A percentile compares a stretch with the other conserved stretches of the same genome.
These are phyloP conservation scores for Backusella liffmaniae DNA, from an alignment of 192 early-diverging fungal species.

Conservation along the genomic window DNA sequence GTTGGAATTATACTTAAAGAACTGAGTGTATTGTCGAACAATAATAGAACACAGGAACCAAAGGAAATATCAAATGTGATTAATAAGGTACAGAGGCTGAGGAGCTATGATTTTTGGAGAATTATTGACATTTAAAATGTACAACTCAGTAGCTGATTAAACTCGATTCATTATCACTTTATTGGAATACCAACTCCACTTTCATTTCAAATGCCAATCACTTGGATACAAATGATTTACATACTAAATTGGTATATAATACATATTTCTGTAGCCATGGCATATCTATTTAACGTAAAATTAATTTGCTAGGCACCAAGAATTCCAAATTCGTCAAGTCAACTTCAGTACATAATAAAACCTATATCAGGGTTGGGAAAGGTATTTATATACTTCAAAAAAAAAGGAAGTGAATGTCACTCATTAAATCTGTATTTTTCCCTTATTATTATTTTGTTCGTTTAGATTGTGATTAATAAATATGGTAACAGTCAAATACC, in stretches of 20 bases:
- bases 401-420: background rate
- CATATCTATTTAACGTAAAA: background rate
- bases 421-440: constrained; percentile 37
- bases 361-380: constrained; percentile 76
- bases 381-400: constrained; percentile 32
- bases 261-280: background rate
- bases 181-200: constrained; percentile 70
- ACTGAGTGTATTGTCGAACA: constrained; percentile 77
- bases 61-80: constrained; percentile 60
- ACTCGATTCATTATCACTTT: constrained; percentile 63
- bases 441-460: background rate
- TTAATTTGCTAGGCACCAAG: constrained; percentile 42
- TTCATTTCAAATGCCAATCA: background rate
- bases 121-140: background rate
- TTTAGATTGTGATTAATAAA: constrained; percentile 22
- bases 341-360: constrained; percentile 67
- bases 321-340: constrained; percentile 35
- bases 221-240: background rate
- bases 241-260: constrained; percentile 14
- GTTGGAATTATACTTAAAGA: constrained; percentile 76
- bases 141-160: constrained; percentile 47
- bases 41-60: constrained; percentile 51
- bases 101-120: background rate
- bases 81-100: constrained; percentile 51
- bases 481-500: constrained; percentile 15